Conservation (phyloP, 2,329 filamentous ascomycete species). For the Xylariaceae sp. region DNA sequence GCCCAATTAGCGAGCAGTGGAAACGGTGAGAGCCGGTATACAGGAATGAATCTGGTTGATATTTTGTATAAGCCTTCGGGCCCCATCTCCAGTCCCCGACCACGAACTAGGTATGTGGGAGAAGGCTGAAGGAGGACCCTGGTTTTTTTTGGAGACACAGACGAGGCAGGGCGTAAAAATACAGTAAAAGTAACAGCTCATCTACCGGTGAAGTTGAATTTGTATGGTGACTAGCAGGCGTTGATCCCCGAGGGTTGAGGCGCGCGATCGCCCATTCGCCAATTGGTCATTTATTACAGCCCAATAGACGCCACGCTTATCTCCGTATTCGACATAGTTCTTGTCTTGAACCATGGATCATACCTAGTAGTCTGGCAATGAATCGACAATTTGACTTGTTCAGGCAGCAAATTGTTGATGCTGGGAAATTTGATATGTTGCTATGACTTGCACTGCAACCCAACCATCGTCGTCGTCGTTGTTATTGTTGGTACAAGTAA, state of each 20-base stretch:
- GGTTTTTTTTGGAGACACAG: conserved; percentile 19
- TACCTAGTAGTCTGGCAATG: background rate
- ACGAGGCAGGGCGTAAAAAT: no score
- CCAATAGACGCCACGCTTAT: conserved; percentile 22
- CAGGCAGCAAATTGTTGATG: background rate
- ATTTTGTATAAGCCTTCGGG: background rate
- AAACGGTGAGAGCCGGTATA: conserved; percentile 15
- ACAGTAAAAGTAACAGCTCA: no score
- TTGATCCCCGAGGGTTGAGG: conserved; percentile 4
- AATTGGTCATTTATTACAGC: conserved; percentile 26
- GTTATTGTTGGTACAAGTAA: background rate
- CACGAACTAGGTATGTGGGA: conserved; percentile 26
- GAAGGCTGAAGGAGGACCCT: conserved; percentile 27
- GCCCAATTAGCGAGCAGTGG: conserved; percentile 26
- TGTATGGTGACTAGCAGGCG: conserved; percentile 5
- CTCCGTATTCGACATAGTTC: conserved; percentile 13
- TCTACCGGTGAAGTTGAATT: conserved; percentile 6
- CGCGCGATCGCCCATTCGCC: conserved; percentile 8
- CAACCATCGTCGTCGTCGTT: background rate
- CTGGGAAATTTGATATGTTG: background rate
- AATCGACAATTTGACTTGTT: conserved; percentile 4
- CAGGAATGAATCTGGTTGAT: conserved; percentile 5
- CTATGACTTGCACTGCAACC: conserved; percentile 20
- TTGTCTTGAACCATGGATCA: conserved; percentile 18
- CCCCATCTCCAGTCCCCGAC: conserved; percentile 9